Conservation (phyloP, 2,329 filamentous ascomycete species). For the Neofusicoccum sp. region DNA sequence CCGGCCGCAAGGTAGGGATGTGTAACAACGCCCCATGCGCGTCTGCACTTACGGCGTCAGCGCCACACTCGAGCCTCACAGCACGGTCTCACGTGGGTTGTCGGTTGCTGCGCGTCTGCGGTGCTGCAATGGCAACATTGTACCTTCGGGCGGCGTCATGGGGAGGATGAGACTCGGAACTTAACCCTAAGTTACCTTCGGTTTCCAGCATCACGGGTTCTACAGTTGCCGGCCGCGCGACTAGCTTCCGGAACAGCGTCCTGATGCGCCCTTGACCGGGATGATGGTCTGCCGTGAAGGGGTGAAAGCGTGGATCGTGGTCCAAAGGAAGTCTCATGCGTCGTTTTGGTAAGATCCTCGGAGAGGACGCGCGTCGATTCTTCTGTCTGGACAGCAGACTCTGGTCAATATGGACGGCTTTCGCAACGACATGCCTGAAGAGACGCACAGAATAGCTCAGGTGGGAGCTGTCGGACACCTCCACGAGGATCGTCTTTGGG, state of each 20-base stretch:
- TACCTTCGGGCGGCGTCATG: slow-evolving; percentile 23
- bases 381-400: slow-evolving; percentile 69
- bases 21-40: slow-evolving; percentile 47
- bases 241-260: slow-evolving; percentile 49
- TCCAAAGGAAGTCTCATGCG: slow-evolving; percentile 68
- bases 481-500: slow-evolving; percentile 52
- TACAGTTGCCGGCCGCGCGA: slow-evolving; percentile 68
- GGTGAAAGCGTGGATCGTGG: slow-evolving; percentile 44
- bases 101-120: slow-evolving; percentile 31
- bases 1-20: slow-evolving; percentile 56
- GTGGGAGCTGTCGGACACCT: slow-evolving; percentile 53
- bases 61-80: slow-evolving; percentile 63
- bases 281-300: slow-evolving; percentile 30
- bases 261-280: slow-evolving; percentile 23
- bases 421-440: slow-evolving; percentile 40
- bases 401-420: slow-evolving; percentile 62
- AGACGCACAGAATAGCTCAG: slow-evolving; percentile 47
- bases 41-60: slow-evolving; percentile 33
- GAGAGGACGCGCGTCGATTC: slow-evolving; percentile 73
- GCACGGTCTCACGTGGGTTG: slow-evolving; percentile 55
- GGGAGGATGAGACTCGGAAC: slow-evolving; percentile 74
- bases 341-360: slow-evolving; percentile 73
- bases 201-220: slow-evolving; percentile 46
- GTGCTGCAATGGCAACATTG: slow-evolving; percentile 37
- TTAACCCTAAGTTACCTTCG: slow-evolving; percentile 92